phyloP scores from a whole-genome alignment of 306 rosid species.

The Vigna angularis region DNA sequence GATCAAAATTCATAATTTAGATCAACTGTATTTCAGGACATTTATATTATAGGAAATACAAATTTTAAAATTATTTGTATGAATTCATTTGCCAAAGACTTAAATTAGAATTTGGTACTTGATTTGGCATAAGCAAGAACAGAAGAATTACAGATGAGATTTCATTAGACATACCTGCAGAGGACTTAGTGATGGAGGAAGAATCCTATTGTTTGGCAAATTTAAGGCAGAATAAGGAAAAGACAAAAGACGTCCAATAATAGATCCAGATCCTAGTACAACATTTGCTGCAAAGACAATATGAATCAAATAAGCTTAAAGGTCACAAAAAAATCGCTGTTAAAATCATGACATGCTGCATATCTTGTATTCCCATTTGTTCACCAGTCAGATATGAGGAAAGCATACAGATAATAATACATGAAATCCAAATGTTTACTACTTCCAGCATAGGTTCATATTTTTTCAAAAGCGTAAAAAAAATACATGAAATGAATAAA shows the following conservation, averaged over 20 bases:
- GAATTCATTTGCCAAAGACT: slow-evolving; percentile 27
- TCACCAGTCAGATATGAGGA: slow-evolving; percentile 20
- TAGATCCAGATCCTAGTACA: slow-evolving; percentile 74
- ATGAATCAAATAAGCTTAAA: slow-evolving; percentile 35
- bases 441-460: not conserved
- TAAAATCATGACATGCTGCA: slow-evolving; percentile 33
- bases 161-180: slow-evolving; percentile 67
- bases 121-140: slow-evolving; percentile 37
- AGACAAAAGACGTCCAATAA: slow-evolving; percentile 75
- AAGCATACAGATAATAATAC: slow-evolving; percentile 28
- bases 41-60: slow-evolving; percentile 10
- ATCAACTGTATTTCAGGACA: slow-evolving; percentile 12
- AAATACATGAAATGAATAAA: slow-evolving; percentile 6
- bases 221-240: slow-evolving; percentile 50
- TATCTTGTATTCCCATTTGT: slow-evolving; percentile 20
- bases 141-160: slow-evolving; percentile 36
- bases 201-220: slow-evolving; percentile 53
- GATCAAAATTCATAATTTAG: slow-evolving; percentile 20
- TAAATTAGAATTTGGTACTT: slow-evolving; percentile 21
- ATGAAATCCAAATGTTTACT: slow-evolving; percentile 1
- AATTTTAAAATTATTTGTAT: slow-evolving; percentile 17
- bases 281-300: slow-evolving; percentile 68
- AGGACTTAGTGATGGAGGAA: slow-evolving; percentile 64
- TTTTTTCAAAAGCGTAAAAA: not conserved
- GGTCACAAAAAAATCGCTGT: slow-evolving; percentile 42